These are phyloP conservation scores for Microbotryum scabiosae DNA, from an alignment of 1,284 basidiomycete genomes.

Conservation along the genomic window DNA sequence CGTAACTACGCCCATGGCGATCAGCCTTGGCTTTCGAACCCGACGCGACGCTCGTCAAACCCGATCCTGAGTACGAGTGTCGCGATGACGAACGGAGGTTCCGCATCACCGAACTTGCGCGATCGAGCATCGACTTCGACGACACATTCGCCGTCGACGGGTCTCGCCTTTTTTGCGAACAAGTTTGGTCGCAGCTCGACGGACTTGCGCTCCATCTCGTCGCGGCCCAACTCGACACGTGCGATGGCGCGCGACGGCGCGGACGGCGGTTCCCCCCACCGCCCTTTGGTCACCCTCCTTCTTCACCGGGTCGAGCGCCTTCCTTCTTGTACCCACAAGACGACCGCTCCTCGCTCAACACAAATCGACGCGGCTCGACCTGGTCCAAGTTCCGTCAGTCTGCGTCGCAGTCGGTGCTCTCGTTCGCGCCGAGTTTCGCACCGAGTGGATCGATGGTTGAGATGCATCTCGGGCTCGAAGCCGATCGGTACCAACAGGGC, in stretches of 20 bases:
- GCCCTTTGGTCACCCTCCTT: slow-evolving; percentile 5
- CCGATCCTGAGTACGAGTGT: neutral
- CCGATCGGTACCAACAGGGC: too few relatives aligned
- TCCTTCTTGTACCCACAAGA: neutral
- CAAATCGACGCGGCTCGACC: slow-evolving; percentile 12
- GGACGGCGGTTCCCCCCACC: slow-evolving; percentile 28
- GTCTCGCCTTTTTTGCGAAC: slow-evolving; percentile 10
- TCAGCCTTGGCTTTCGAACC: slow-evolving; percentile 29
- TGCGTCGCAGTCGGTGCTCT: slow-evolving; percentile 33
- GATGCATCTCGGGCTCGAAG: slow-evolving; percentile 40
- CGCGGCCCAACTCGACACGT: slow-evolving; percentile 19
- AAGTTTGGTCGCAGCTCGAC: slow-evolving; percentile 25
- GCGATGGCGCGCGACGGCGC: neutral
- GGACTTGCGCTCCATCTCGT: slow-evolving; percentile 23
- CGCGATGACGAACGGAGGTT: too few relatives aligned
- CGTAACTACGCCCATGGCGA: slow-evolving; percentile 23
- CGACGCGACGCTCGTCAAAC: slow-evolving; percentile 18
- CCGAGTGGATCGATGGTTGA: slow-evolving; percentile 42
- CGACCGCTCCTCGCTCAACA: slow-evolving; percentile 15
- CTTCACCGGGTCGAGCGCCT: slow-evolving; percentile 6
- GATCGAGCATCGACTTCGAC: slow-evolving; percentile 34
- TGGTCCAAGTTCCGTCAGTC: slow-evolving; percentile 30
- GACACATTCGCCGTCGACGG: slow-evolving; percentile 20
- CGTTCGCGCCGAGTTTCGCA: slow-evolving; percentile 38
- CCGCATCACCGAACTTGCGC: neutral